These are phyloP conservation scores for Leptomonas seymouri DNA, from an alignment of 208 protist genomes.

Conservation along the genomic window DNA sequence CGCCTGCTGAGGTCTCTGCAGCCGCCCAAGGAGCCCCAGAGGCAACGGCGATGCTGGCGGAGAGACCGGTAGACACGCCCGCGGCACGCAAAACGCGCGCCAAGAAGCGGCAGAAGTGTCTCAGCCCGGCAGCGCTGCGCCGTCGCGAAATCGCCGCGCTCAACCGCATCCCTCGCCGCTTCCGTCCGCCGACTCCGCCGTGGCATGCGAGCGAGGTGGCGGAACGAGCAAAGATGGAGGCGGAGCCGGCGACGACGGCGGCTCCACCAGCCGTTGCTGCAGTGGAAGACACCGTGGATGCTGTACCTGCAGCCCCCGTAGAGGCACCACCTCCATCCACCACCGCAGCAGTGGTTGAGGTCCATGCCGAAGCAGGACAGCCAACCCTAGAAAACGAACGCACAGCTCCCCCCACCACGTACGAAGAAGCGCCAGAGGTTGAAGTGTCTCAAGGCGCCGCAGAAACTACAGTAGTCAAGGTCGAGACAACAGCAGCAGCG, in stretches of 20 bases:
- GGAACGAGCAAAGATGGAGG: constrained; percentile 16
- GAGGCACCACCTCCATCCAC: too few species aligned
- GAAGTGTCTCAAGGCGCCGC: background rate
- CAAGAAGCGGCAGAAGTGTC: constrained; percentile 16
- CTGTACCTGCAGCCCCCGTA: constrained; percentile 8
- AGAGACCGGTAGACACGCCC: background rate
- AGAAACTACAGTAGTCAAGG: background rate
- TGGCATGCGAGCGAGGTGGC: constrained; percentile 2
- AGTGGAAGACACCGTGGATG: background rate
- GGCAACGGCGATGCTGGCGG: background rate
- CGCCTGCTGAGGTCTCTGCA: background rate
- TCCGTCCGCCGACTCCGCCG: constrained; percentile 9
- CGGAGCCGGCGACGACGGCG: too few species aligned
- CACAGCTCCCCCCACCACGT: background rate
- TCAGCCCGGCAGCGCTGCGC: constrained; percentile 23
- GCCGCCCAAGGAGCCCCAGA: background rate
- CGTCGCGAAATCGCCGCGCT: constrained; percentile 29
- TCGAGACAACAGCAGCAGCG: background rate
- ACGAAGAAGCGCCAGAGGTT: background rate
- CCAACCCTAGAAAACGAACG: background rate
- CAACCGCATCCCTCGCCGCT: constrained; percentile 31
- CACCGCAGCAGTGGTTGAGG: background rate
- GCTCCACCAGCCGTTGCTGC: background rate
- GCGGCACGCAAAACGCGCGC: background rate
- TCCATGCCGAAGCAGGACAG: background rate